Evolutionary conservation across 2,329 filamentous ascomycete species (phyloP), one percentile per base, ranked within the genome.

Genomic region (Chalara sp.): DNA sequence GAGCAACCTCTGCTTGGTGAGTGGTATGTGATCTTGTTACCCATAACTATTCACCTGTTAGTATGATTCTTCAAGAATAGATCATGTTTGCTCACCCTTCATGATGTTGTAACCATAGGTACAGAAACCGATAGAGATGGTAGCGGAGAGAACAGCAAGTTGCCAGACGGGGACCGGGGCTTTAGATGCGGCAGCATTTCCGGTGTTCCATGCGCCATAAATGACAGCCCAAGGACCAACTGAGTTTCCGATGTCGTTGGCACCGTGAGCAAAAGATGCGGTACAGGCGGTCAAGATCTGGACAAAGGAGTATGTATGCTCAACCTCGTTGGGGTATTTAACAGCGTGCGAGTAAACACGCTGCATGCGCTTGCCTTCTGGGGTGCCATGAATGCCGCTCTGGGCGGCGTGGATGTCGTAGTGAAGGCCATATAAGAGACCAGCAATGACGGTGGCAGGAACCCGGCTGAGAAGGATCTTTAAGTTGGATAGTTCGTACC

Each of bases 91-190:
- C 76, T 67, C 69, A 81, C 79, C 81, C 72, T 87, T 88, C 85
- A 89, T 89, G 70, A 89, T 89, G 73, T 89, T 89, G 73, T 89
- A 89, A 7, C 86, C 86, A 61, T 89, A 89, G 11, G 85, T 89
- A 63, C 83, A 74, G 51, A 89, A 75, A 58, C 86, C 86, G 41
- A 83, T 5, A 62, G 76, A 87, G 63, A 89, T 83, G 39, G 74
- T 80, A 1, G 73, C 66, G 30, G 81, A 75, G 10, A 87, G 71
- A 13, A 90, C 83, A 47, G 83, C 87, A 49, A 91, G 76, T 68
- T 89, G 86, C 87, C 87, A 92, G 44, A 86, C 63, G 4, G 84
- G 83, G 0, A 91, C 86, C 0, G 76, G 67, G 3, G 81, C 78
- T 70, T 87, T 87, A 57, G 81, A 68, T 2, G 72, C 71, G 32